Evolutionary conservation across 2,329 filamentous ascomycete genomes (phyloP).

Genomic region (Neonectria neomacrospora): DNA sequence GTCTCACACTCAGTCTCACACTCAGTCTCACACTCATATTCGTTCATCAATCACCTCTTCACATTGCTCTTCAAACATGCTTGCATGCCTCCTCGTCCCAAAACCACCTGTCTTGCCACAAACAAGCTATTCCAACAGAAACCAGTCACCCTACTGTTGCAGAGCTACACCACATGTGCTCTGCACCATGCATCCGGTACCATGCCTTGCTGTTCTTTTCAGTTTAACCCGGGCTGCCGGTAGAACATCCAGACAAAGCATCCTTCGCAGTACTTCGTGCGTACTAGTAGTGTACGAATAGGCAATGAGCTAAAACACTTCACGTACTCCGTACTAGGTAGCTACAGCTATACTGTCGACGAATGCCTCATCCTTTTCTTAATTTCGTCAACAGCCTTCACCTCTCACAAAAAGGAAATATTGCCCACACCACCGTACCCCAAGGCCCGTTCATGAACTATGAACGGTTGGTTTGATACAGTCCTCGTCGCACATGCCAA

Average conservation of each 20-base stretch:
- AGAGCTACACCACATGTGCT: conserved; percentile 9
- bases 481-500: neutral
- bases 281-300: neutral
- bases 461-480: neutral
- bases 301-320: no score
- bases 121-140: conserved; percentile 2
- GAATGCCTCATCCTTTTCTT: neutral
- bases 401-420: neutral
- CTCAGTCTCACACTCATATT: neutral
- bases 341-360: neutral
- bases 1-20: conserved; percentile 1
- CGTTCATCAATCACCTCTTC: neutral
- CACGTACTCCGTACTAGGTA: neutral
- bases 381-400: neutral
- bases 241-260: neutral
- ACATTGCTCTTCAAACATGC: conserved; percentile 1
- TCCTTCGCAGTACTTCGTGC: neutral
- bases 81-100: neutral
- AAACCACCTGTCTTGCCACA: neutral
- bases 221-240: neutral
- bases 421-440: neutral
- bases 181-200: neutral
- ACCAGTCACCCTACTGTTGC: neutral
- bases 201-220: neutral
- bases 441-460: neutral